Percentiles rank a stretch among this genome's conserved stretches.
These are phyloP conservation scores for Sarcocystis neurona DNA, from an alignment of 169 alveolate genomes.

Conservation along the genomic window DNA sequence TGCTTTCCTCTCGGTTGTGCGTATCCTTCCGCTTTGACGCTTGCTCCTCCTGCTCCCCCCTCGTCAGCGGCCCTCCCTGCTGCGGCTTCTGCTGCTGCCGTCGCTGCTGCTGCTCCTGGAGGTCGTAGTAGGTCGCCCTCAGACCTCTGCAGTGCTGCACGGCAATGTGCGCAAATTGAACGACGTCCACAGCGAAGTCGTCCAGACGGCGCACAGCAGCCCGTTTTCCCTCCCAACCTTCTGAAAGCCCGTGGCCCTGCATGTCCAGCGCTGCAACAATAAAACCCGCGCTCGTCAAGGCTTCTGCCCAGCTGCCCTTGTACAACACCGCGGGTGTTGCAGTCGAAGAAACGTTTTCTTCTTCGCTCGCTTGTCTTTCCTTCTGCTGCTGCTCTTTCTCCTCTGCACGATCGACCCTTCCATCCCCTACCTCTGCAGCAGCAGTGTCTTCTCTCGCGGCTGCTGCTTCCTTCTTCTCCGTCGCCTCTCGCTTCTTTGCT, in stretches of 20 bases:
- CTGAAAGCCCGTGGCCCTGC: conserved; percentile 67
- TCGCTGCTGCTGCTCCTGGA: not conserved
- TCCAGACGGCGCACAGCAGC: conserved; percentile 61
- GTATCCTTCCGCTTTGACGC: not conserved
- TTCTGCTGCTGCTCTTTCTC: not conserved
- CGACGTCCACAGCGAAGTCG: conserved; percentile 59
- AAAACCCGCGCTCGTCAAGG: conserved; percentile 55
- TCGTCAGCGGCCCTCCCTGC: too few relatives aligned
- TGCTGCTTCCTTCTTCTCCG: not conserved
- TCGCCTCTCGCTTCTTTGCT: too few relatives aligned
- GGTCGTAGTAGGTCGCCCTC: not conserved
- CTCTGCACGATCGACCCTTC: not conserved
- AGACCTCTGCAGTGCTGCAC: conserved; percentile 8
- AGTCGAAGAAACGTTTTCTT: not conserved
- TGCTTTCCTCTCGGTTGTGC: not conserved
- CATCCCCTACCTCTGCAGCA: not conserved
- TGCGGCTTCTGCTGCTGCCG: too few relatives aligned
- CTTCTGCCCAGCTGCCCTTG: conserved; percentile 67
- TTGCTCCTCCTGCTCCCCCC: not conserved
- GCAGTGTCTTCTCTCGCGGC: not conserved
- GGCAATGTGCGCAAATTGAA: conserved; percentile 15
- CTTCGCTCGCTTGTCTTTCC: not conserved
- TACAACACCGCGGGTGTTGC: conserved; percentile 46
- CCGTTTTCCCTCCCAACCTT: conserved; percentile 65
- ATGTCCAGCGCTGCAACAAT: conserved; percentile 64